A percentile compares a stretch with the other conserved stretches of the same genome.
Conservation (phyloP, 768 basidiomycete species). For the Mrakia blollopis region DNA sequence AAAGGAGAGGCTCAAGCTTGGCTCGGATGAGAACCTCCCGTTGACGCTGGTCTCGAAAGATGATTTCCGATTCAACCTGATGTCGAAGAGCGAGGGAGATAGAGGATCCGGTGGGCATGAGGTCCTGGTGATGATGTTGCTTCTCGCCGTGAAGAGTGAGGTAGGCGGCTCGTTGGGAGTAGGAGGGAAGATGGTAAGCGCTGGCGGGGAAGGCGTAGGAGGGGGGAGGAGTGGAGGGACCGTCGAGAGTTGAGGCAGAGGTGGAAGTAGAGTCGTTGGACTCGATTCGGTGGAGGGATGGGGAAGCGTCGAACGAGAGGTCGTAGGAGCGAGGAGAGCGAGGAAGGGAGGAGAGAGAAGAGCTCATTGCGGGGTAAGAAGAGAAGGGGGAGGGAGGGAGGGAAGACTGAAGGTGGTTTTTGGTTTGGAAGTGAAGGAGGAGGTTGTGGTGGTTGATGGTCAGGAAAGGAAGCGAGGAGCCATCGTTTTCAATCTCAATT, state of each 20-base stretch:
- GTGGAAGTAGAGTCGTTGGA: not conserved
- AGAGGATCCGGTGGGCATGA: too few relatives aligned
- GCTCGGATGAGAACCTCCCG: not conserved
- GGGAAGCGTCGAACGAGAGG: not conserved
- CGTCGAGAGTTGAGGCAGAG: too few relatives aligned
- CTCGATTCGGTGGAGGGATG: not conserved
- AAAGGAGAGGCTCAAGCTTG: not conserved
- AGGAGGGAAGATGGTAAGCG: not conserved
- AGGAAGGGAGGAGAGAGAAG: not conserved
- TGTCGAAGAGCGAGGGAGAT: not conserved
- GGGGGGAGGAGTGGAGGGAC: not conserved
- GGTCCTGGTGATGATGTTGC: not conserved
- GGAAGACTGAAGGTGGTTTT: not conserved
- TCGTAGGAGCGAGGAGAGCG: slow-evolving; percentile 1
- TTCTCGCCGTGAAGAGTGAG: not conserved
- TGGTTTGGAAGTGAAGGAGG: too few relatives aligned
- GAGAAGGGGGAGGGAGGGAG: not conserved
- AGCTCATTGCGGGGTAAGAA: not conserved
- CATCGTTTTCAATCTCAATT: too few relatives aligned
- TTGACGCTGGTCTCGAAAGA: not conserved
- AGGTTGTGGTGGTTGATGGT: too few relatives aligned
- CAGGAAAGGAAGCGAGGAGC: too few relatives aligned
- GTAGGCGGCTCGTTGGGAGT: not conserved
- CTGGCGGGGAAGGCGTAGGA: not conserved
- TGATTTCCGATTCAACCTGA: not conserved